A percentile compares a stretch with the other conserved stretches of the same genome.
Conservation (phyloP, 2,329 filamentous ascomycete species). For the Pyrenochaeta sp. region DNA sequence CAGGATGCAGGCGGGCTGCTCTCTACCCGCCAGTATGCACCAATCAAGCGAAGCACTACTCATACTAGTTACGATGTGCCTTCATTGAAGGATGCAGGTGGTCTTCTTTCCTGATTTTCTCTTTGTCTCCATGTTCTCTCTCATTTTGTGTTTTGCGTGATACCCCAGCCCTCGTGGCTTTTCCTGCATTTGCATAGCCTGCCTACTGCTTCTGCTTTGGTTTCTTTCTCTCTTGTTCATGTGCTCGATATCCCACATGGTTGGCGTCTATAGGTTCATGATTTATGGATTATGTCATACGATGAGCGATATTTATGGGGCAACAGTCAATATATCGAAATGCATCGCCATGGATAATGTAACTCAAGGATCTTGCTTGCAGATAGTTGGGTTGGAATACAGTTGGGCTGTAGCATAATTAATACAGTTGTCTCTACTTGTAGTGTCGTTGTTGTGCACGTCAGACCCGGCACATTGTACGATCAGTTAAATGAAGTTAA, state of each 20-base stretch:
- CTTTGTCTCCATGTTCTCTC: conserved; percentile 20
- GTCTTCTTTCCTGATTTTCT: conserved; percentile 35
- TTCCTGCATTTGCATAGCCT: conserved; percentile 30
- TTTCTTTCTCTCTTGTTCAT: conserved; percentile 11
- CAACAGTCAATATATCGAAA: not conserved
- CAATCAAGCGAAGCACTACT: conserved; percentile 31
- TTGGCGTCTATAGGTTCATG: conserved; percentile 24
- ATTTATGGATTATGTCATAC: conserved; percentile 18
- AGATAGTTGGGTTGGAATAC: not conserved
- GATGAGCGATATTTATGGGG: not conserved
- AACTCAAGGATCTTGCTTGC: not conserved
- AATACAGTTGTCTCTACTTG: not conserved
- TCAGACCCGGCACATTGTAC: conserved; percentile 17
- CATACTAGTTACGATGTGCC: conserved; percentile 33
- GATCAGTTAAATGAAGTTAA: conserved; percentile 15
- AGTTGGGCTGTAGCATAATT: conserved; percentile 6
- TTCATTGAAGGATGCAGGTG: conserved; percentile 43
- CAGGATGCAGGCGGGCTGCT: conserved; percentile 43
- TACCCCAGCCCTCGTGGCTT: conserved; percentile 40
- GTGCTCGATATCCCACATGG: conserved; percentile 32
- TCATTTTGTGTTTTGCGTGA: conserved; percentile 35
- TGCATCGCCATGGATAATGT: not conserved
- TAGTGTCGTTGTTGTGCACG: conserved; percentile 12
- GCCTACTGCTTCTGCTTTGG: conserved; percentile 17
- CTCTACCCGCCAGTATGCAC: conserved; percentile 14